phyloP scores from a whole-genome alignment of 352 stramenopile genomes.

The Pythium guiyangense region DNA sequence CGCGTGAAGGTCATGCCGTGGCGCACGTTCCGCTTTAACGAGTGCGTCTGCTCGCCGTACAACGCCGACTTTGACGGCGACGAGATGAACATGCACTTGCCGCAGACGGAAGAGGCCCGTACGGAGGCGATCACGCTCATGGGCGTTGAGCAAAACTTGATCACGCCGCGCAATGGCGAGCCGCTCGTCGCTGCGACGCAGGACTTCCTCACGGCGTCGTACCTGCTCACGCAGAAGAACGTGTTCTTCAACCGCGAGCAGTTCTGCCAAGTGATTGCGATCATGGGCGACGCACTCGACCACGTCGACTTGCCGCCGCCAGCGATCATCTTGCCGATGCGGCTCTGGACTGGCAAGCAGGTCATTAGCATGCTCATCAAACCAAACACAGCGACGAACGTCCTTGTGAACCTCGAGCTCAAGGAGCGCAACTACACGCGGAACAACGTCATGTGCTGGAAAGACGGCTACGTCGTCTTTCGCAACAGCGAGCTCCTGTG shows the following conservation, averaged over 20 bases:
- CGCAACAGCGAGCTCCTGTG: constrained; percentile 97
- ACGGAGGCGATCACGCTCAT: constrained; percentile 97
- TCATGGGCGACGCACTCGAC: constrained; percentile 95
- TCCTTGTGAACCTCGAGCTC: constrained; percentile 82
- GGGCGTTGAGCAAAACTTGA: constrained; percentile 97
- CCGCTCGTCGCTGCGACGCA: constrained; percentile 97
- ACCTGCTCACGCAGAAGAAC: constrained; percentile 98
- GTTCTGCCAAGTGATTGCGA: constrained; percentile 94
- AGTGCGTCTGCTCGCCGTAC: constrained; percentile 99
- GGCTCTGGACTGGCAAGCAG: constrained; percentile 99
- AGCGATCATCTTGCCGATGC: constrained; percentile 64
- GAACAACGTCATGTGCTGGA: constrained; percentile 95
- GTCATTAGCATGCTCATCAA: constrained; percentile 86
- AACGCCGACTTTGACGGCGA: constrained; percentile 99
- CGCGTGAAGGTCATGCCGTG: constrained; percentile 93
- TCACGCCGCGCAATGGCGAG: constrained; percentile 97
- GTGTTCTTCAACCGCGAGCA: constrained; percentile 96
- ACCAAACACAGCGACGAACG: constrained; percentile 86
- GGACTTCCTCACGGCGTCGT: constrained; percentile 99
- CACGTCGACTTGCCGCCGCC: constrained; percentile 88
- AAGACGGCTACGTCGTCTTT: constrained; percentile 97
- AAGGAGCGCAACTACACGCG: constrained; percentile 96
- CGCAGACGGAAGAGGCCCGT: constrained; percentile 98
- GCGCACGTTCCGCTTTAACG: constrained; percentile 99
- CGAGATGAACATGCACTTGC: constrained; percentile 99